phyloP scores from a whole-genome alignment of 2,329 filamentous ascomycete species.

The Onygena corvina region DNA sequence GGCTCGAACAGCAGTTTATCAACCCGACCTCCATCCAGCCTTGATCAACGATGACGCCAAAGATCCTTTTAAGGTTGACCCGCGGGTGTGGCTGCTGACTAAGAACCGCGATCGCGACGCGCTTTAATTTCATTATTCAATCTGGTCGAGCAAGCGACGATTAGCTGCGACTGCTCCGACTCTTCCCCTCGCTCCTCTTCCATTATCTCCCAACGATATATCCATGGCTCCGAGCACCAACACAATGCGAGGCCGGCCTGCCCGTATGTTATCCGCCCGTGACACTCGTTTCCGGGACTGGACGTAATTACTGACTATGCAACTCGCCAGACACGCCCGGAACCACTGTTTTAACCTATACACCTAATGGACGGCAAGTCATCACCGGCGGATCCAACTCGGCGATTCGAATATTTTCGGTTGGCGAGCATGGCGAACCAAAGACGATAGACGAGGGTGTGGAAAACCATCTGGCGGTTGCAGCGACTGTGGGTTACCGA shows the following conservation, averaged over 20 bases:
- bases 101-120: slow-evolving; percentile 3
- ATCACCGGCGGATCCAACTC: slow-evolving; percentile 91
- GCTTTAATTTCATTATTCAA: not conserved
- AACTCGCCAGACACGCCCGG: slow-evolving; percentile 59
- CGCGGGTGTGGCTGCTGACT: not conserved
- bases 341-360: slow-evolving; percentile 77
- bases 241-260: slow-evolving; percentile 32
- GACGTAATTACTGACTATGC: not conserved
- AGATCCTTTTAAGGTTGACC: not conserved
- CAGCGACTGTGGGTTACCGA: slow-evolving; percentile 47
- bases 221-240: slow-evolving; percentile 14
- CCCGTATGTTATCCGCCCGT: slow-evolving; percentile 37
- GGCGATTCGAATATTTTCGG: slow-evolving; percentile 82
- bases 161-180: no score
- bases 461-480: slow-evolving; percentile 72
- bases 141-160: not conserved
- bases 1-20: no score
- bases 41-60: no score
- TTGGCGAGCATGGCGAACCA: slow-evolving; percentile 83
- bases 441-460: slow-evolving; percentile 82
- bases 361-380: slow-evolving; percentile 71
- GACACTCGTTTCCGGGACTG: not conserved
- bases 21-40: no score
- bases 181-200: not conserved
- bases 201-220: not conserved